Base-by-base conservation (phyloP, 768 basidiomycete species). In the Tulasnella sp. region DNA sequence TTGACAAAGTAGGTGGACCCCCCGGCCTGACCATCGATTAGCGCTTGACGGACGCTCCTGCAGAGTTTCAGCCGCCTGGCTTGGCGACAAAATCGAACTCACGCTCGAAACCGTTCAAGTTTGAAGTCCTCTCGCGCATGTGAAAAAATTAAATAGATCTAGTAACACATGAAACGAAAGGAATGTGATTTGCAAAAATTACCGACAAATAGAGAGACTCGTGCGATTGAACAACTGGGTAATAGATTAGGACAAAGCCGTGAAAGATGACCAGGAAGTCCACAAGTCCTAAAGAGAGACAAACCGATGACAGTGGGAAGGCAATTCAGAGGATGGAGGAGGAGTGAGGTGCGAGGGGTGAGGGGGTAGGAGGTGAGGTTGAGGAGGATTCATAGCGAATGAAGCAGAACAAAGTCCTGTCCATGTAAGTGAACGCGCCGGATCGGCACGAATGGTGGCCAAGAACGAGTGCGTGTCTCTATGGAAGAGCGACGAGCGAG, bases 1-100 rank as follows among this genome's bases (percentile, higher is more conserved):
- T 85, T 96, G 67, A 88, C 90, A n/a, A 78, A 69, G 89, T 83
- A 32, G 23, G 75, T 5, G 61, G 5, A 26, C 29, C 6, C 3
- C 61, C 9, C 11, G 3, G 11, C 1, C 4, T 15, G n/a, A 77
- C 32, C 10, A 5, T 5, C 39, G 2, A 39, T 16, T 2, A 35
- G 16, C 55, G 20, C 16, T 11, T 75, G 73, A 51, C 40, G 35
- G 26, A 10, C 11, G 16, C 48, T 20, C 6, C 15, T 18, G 15
- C 46, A 78, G 77, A 37, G 72, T 78, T 20, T 48, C 70, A 9
- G 73, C 55, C 7, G 42, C n/a, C n/a, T 78, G 70, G 70, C 75
- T 75, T 0, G 77, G 51, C 70, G 39, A 44, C 32, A 48, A 77
- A 44, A 78, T 78, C 71, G 74, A 78, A 75, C 40, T 78, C 39